Conservation (phyloP, 768 basidiomycete species). For the Phlebiopsis flavidoalba region DNA sequence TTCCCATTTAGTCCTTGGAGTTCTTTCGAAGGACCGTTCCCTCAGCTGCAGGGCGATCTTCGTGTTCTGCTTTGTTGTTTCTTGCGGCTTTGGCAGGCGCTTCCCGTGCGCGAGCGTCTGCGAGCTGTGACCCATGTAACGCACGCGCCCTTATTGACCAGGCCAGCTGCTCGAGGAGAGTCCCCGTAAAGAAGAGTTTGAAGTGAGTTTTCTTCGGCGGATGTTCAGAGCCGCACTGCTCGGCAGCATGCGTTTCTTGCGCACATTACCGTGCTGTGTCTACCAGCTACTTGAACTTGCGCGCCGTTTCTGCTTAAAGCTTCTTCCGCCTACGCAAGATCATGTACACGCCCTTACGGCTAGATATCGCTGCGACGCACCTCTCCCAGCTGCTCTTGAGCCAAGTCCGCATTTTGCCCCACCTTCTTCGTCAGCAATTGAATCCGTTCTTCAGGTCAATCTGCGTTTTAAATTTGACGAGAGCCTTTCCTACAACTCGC, state of each 20-base stretch:
- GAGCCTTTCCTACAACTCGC: conserved; percentile 69
- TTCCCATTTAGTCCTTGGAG: conserved; percentile 82
- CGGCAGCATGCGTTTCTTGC: conserved; percentile 65
- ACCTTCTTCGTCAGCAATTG: conserved; percentile 82
- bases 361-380: conserved; percentile 35
- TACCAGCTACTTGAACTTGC: conserved; percentile 54
- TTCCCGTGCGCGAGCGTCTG: conserved; percentile 70
- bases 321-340: conserved; percentile 44
- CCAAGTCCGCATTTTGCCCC: conserved; percentile 45
- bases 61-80: conserved; percentile 76
- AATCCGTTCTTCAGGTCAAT: conserved; percentile 73
- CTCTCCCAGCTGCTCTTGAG: conserved; percentile 53
- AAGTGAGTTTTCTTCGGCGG: conserved; percentile 81
- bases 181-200: conserved; percentile 94
- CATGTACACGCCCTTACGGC: neutral
- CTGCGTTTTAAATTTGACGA: conserved; percentile 82
- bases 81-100: conserved; percentile 77
- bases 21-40: conserved; percentile 69
- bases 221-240: conserved; percentile 57
- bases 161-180: conserved; percentile 52
- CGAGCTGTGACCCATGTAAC: conserved; percentile 96
- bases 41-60: conserved; percentile 73
- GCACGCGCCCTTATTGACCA: conserved; percentile 73
- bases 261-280: conserved; percentile 49
- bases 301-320: conserved; percentile 53